Conservation (phyloP, 495 filamentous ascomycete genomes). For the Penicillium taxi region DNA sequence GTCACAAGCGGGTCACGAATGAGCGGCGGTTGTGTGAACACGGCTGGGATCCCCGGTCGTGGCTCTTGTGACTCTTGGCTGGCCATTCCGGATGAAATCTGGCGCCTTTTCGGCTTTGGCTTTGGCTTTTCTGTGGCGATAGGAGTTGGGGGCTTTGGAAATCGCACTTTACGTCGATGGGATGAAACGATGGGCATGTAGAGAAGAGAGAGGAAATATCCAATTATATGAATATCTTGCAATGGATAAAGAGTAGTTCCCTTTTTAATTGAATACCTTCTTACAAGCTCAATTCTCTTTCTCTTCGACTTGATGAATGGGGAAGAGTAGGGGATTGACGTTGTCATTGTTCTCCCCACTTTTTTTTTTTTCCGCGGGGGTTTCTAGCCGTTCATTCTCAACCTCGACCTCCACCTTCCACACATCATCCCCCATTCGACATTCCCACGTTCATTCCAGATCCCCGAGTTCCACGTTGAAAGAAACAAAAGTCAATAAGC, state of each 20-base stretch:
- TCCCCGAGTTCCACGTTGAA: too few species aligned
- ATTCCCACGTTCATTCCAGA: too few species aligned
- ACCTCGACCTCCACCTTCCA: too few species aligned
- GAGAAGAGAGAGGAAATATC: too few species aligned
- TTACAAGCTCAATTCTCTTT: too few species aligned
- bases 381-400: too few species aligned
- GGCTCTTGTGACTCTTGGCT: conserved; percentile 25
- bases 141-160: conserved; percentile 12
- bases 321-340: conserved; percentile 5
- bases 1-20: conserved; percentile 65
- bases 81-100: conserved; percentile 3
- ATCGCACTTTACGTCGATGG: conserved; percentile 38
- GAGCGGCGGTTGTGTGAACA: conserved; percentile 56
- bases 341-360: conserved; percentile 19
- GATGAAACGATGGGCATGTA: conserved; percentile 34
- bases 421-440: too few species aligned
- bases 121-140: conserved; percentile 7
- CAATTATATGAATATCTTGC: too few species aligned
- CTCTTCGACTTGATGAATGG: too few species aligned
- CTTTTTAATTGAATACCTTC: too few species aligned
- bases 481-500: too few species aligned
- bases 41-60: conserved; percentile 46
- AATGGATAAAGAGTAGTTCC: too few species aligned
- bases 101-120: conserved; percentile 6
- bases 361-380: conserved; percentile 9